Percentiles rank a stretch among this genome's conserved stretches.
Conservation (phyloP, 1,139 yeast genomes). For the Debaryomyces fabryi region DNA sequence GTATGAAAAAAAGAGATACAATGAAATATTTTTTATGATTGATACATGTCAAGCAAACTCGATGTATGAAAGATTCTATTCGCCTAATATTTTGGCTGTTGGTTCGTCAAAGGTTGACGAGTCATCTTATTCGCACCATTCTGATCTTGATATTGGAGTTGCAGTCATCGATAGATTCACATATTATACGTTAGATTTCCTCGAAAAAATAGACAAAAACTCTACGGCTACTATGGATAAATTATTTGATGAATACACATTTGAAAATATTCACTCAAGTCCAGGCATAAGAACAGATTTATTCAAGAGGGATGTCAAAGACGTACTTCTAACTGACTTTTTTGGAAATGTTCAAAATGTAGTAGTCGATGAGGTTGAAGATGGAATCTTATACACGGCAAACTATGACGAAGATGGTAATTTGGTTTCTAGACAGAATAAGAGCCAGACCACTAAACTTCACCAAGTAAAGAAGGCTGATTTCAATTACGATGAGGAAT, state of each 20-base stretch:
- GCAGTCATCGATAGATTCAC: slow-evolving; percentile 98
- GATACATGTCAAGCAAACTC: slow-evolving; percentile 99
- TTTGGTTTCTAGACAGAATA: not conserved
- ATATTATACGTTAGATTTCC: slow-evolving; percentile 83
- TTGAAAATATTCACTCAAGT: slow-evolving; percentile 83
- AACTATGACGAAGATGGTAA: slow-evolving; percentile 28
- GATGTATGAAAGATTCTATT: slow-evolving; percentile 89
- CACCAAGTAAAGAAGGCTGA: slow-evolving; percentile 1
- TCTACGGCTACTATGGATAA: slow-evolving; percentile 79
- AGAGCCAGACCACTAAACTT: not conserved
- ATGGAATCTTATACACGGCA: slow-evolving; percentile 41
- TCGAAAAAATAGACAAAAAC: slow-evolving; percentile 77
- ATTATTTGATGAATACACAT: slow-evolving; percentile 80
- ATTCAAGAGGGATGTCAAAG: slow-evolving; percentile 64
- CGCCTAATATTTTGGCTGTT: slow-evolving; percentile 90
- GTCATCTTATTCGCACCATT: slow-evolving; percentile 92
- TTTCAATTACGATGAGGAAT: slow-evolving; percentile 8
- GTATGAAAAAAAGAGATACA: slow-evolving; percentile 93
- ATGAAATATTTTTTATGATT: slow-evolving; percentile 94
- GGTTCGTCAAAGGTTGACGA: slow-evolving; percentile 93
- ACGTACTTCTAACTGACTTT: slow-evolving; percentile 86
- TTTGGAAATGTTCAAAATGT: slow-evolving; percentile 92
- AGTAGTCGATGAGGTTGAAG: slow-evolving; percentile 61
- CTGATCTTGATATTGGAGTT: slow-evolving; percentile 94
- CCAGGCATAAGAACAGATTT: slow-evolving; percentile 89